These are phyloP conservation scores for Leishmania arabica DNA, from an alignment of 208 protist species.

Conservation along the genomic window DNA sequence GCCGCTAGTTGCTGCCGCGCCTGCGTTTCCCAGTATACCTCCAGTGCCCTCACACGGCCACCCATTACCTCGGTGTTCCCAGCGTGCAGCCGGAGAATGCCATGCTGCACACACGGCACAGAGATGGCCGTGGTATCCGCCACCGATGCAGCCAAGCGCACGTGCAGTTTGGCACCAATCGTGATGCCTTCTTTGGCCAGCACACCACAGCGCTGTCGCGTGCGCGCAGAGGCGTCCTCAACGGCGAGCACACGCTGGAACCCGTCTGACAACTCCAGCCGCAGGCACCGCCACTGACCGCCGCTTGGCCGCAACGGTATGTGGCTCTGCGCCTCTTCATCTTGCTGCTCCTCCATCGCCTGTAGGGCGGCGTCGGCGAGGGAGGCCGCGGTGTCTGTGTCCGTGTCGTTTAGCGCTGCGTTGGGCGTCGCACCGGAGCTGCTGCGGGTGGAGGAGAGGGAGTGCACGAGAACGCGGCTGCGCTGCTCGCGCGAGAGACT, in stretches of 20 bases:
- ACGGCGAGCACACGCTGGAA: constrained; percentile 68
- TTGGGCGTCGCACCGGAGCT: neutral
- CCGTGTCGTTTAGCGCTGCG: constrained; percentile 5
- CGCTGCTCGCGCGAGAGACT: constrained; percentile 57
- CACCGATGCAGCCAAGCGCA: constrained; percentile 14
- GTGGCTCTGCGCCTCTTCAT: constrained; percentile 32
- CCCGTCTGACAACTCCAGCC: constrained; percentile 64
- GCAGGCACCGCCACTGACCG: constrained; percentile 48
- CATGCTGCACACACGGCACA: constrained; percentile 21
- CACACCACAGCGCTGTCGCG: constrained; percentile 21
- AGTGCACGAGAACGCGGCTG: constrained; percentile 38
- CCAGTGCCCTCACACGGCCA: constrained; percentile 48
- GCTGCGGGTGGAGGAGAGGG: neutral
- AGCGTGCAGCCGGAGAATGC: constrained; percentile 54
- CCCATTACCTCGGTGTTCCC: constrained; percentile 54
- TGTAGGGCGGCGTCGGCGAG: constrained; percentile 40
- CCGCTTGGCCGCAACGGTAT: constrained; percentile 36
- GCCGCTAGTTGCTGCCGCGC: constrained; percentile 38
- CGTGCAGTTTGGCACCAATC: constrained; percentile 57
- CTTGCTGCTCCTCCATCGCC: constrained; percentile 37
- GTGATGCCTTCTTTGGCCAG: constrained; percentile 47
- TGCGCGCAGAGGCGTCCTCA: constrained; percentile 33
- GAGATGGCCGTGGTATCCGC: neutral
- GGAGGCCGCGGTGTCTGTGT: constrained; percentile 10
- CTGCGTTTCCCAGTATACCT: constrained; percentile 45